phyloP scores from a whole-genome alignment of 2,329 filamentous ascomycete species.

The Fonsecaea multimorphosa region DNA sequence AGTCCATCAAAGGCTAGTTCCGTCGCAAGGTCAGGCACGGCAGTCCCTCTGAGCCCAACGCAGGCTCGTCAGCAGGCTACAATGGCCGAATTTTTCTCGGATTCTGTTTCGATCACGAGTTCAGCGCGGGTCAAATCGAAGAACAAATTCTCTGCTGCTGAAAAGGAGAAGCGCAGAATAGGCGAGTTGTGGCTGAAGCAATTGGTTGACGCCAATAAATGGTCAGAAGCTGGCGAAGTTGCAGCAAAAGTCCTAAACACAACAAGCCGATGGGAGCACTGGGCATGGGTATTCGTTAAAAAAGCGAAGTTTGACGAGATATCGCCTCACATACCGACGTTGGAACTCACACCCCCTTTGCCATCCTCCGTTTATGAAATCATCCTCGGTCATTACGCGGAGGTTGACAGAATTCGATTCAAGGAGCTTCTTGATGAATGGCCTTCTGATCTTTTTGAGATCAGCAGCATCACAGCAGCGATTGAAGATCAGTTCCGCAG shows the following conservation, averaged over 20 bases:
- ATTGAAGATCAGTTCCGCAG: conserved; percentile 83
- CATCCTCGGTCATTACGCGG: conserved; percentile 86
- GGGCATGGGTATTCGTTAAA: conserved; percentile 90
- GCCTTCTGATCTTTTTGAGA: conserved; percentile 83
- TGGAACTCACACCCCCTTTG: conserved; percentile 77
- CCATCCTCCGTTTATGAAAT: conserved; percentile 85
- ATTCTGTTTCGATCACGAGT: conserved; percentile 70
- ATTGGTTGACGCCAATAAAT: conserved; percentile 74
- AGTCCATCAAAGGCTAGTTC: conserved; percentile 48
- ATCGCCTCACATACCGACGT: conserved; percentile 77
- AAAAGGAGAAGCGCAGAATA: conserved; percentile 87
- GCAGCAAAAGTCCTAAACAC: conserved; percentile 83
- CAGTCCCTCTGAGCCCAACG: conserved; percentile 41
- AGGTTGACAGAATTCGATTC: conserved; percentile 75
- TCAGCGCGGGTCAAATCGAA: conserved; percentile 53
- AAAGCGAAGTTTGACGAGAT: conserved; percentile 90
- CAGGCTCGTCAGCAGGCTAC: conserved; percentile 50
- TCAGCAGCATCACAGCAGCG: conserved; percentile 74
- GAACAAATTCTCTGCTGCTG: conserved; percentile 65
- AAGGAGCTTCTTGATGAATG: conserved; percentile 80
- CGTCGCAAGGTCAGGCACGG: conserved; percentile 38
- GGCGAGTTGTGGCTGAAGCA: conserved; percentile 94
- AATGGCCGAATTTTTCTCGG: conserved; percentile 72
- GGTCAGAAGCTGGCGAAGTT: conserved; percentile 77
- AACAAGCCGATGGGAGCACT: conserved; percentile 87